Evolutionary conservation across 2,329 filamentous ascomycete species (phyloP).

Genomic region (Cladosporium sp.): DNA sequence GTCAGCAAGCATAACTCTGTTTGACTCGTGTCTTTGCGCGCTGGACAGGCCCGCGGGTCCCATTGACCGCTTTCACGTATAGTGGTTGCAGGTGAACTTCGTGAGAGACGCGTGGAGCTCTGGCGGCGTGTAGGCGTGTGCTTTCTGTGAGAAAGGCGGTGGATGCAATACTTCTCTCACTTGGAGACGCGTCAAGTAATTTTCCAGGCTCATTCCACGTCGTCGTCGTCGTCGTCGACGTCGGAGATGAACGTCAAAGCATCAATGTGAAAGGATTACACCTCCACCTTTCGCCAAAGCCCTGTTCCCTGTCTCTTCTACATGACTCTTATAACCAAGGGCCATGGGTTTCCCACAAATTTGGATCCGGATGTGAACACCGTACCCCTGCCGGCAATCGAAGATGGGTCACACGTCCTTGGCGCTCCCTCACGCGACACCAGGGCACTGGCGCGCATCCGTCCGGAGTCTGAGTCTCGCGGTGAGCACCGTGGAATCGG

Average conservation of each 20-base stretch:
- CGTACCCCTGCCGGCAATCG: slow-evolving; percentile 4
- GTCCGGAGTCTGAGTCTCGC: neutral
- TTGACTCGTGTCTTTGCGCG: slow-evolving; percentile 1
- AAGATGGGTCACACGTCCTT: neutral
- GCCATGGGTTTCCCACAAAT: neutral
- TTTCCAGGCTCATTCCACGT: neutral
- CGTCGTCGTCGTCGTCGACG: neutral
- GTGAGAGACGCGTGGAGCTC: neutral
- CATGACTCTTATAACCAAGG: slow-evolving; percentile 3
- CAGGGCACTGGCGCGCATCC: neutral
- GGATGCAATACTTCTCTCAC: neutral
- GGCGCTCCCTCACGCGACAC: neutral
- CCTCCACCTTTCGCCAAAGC: neutral
- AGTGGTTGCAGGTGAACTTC: neutral
- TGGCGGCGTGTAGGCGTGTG: neutral
- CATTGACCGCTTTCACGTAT: neutral
- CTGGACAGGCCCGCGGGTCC: neutral
- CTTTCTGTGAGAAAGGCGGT: neutral
- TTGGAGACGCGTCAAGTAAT: neutral
- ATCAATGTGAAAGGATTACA: neutral
- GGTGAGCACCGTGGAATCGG: neutral
- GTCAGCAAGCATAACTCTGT: neutral
- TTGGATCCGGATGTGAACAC: neutral
- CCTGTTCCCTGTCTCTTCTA: slow-evolving; percentile 2
- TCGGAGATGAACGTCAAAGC: neutral